Evolutionary conservation across 768 basidiomycete species (phyloP).

Genomic region (Lactifluus rugatus): DNA sequence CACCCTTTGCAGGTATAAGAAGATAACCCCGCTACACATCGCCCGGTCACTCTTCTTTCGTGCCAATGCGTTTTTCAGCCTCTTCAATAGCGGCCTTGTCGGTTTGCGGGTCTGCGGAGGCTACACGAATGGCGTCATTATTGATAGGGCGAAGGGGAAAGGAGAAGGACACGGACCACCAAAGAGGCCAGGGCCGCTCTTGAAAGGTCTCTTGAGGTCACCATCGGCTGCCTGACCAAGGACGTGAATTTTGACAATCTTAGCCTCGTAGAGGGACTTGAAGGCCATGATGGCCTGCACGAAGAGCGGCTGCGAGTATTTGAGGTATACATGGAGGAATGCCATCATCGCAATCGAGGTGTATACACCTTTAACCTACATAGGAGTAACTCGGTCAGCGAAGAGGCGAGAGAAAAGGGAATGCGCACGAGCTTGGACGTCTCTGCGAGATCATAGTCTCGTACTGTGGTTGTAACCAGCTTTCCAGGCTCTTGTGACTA

Average conservation of each 20-base stretch:
- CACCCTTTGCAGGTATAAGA: neutral
- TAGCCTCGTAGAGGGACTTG: slow-evolving; percentile 83
- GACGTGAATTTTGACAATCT: slow-evolving; percentile 73
- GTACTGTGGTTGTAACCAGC: slow-evolving; percentile 82
- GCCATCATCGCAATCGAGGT: slow-evolving; percentile 80
- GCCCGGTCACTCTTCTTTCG: slow-evolving; percentile 44
- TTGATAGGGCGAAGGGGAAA: neutral
- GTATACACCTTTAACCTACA: slow-evolving; percentile 54
- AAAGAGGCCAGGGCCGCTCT: slow-evolving; percentile 57
- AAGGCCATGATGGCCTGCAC: slow-evolving; percentile 93
- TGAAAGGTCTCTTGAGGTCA: slow-evolving; percentile 87
- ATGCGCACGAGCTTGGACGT: slow-evolving; percentile 64
- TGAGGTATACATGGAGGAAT: slow-evolving; percentile 89
- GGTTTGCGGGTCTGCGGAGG: slow-evolving; percentile 63
- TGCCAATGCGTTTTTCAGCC: slow-evolving; percentile 75
- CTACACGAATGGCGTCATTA: slow-evolving; percentile 21
- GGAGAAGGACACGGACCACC: slow-evolving; percentile 39
- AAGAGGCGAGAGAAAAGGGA: slow-evolving; percentile 27
- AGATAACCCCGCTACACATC: neutral
- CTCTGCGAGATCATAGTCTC: slow-evolving; percentile 89
- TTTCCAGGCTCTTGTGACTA: slow-evolving; percentile 58
- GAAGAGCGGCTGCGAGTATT: slow-evolving; percentile 94
- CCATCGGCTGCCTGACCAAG: slow-evolving; percentile 73
- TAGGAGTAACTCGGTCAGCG: slow-evolving; percentile 20
- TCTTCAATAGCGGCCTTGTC: slow-evolving; percentile 81